Percentiles rank a stretch among this genome's conserved stretches.
Evolutionary conservation across 2,329 filamentous ascomycete species (phyloP).

Genomic region (Monilinia polystroma): DNA sequence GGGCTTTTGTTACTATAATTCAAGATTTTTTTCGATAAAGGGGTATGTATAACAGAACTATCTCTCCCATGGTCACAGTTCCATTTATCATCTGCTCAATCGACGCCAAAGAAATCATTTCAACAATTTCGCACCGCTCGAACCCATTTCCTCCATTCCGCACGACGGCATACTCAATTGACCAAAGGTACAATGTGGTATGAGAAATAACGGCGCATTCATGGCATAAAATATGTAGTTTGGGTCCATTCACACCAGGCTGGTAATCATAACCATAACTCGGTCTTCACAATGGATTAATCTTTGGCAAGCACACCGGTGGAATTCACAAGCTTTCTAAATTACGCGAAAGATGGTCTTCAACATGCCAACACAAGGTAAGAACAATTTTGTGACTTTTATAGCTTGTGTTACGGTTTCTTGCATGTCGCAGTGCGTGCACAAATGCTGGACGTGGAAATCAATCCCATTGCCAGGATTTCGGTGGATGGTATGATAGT

Average conservation of each 20-base stretch:
- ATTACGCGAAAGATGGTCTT: neutral
- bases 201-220: too few species aligned
- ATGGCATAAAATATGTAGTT: too few species aligned
- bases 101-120: neutral
- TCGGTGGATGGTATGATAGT: neutral
- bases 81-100: neutral
- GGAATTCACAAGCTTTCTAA: neutral
- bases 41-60: neutral
- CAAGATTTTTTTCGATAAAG: neutral
- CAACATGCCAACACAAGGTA: neutral
- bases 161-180: too few species aligned
- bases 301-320: neutral
- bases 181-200: too few species aligned
- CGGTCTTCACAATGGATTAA: neutral
- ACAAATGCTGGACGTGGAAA: neutral
- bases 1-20: neutral
- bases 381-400: too few species aligned
- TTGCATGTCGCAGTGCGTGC: too few species aligned
- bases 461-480: too few species aligned
- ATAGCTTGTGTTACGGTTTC: neutral
- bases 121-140: too few species aligned
- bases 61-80: too few species aligned
- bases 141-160: rapidly evolving
- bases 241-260: too few species aligned
- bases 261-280: neutral